Base-by-base conservation (phyloP, 2,329 filamentous ascomycete genomes). In the Macrophomina phaseolina region DNA sequence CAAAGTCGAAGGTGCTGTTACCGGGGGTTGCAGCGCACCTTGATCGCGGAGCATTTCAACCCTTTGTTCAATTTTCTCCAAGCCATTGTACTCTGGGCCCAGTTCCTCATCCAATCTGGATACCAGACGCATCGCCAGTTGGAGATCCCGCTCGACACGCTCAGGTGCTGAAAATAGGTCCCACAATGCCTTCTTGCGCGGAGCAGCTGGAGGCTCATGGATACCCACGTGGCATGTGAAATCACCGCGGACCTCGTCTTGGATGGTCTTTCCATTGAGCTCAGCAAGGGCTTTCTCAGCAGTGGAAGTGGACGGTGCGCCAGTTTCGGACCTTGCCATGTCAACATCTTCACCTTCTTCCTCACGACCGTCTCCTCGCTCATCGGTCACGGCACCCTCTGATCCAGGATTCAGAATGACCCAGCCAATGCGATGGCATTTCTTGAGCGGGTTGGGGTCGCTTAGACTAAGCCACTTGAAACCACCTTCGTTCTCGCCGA, bases 211-310 rank as follows among this genome's bases (percentile, higher is more conserved):
- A 4, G 95, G 94, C 68, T 93, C 93, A 79, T 99, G 95, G 28
- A 99, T 91, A 68, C 95, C 95, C 60, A 98, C 95, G 75, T 99
- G 95, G 76, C 95, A 97, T 36, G 94, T 94, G 77, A 99, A 99
- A 77, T 99, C 95, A 48, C 95, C 95, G 62, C 94, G 91, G 56
- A 91, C 89, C 71, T 97, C 91, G 75, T 99, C 95, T 74, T 97
- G 93, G 69, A 99, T 97, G 0, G 93, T 97, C 83, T 99, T 98
- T 71, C 94, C 93, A 74, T 99, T 98, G 73, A 99, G 90, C n/a
- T 93, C 92, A 69, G 95, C 93, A 0, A 97, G 85, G 1, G 94
- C 94, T 74, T 91, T 94, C 53, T 97, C 91, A 0, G 93, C 93
- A 2, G 90, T 91, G 40, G 76, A 79, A 28, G 75, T 70, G 7